Evolutionary conservation across 1,284 basidiomycete species (phyloP), one percentile per base, ranked within the genome.

Genomic region (Ustilago shanxiensis): DNA sequence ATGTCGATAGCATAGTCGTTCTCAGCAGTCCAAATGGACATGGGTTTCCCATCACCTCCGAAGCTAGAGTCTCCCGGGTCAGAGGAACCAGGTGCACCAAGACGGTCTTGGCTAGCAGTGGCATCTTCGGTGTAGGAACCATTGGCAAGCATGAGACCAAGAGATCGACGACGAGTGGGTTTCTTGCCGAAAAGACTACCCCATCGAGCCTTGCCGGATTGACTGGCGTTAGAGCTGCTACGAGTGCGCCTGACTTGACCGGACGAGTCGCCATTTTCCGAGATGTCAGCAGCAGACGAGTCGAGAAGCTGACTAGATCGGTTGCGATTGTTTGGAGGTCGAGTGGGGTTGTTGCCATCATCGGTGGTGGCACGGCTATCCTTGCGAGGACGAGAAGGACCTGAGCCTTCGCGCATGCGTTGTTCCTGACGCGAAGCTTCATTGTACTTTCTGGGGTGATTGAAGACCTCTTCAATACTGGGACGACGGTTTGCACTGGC

Each of bases 1-100:
- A 92, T 90, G 83, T 98, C 95, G 85, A 91, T 92, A 5, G 94
- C 95, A 77, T 94, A 95, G 86, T 94, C 92, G 51, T 91, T 90
- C 69, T 90, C 90, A 33, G 93, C 90, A 2, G 90, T 93, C 95
- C 95, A 98, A 20, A 95, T 78, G 49, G 84, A 79, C 65, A 81
- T 78, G 45, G 61, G 28, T 62, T 73, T 77, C 47, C 59, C 61
- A 4, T 70, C 80, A n/a, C 52, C 65, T 26, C 57, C 74, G 22
- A 71, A 78, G 59, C 67, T 73, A 56, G 67, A 73, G 52, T 79
- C 74, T 13, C 63, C 73, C 16, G 66, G 70, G 11, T 70, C 73
- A 62, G 69, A 77, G 13, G 73, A 62, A 28, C 53, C 65, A 6
- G 63, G 53, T 3, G 57, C 53, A 37, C 13, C 8, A 26, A 54